A percentile compares a stretch with the other conserved stretches of the same genome.
Evolutionary conservation across 2,329 filamentous ascomycete species (phyloP).

Genomic region (Pseudogymnoascus sp.): DNA sequence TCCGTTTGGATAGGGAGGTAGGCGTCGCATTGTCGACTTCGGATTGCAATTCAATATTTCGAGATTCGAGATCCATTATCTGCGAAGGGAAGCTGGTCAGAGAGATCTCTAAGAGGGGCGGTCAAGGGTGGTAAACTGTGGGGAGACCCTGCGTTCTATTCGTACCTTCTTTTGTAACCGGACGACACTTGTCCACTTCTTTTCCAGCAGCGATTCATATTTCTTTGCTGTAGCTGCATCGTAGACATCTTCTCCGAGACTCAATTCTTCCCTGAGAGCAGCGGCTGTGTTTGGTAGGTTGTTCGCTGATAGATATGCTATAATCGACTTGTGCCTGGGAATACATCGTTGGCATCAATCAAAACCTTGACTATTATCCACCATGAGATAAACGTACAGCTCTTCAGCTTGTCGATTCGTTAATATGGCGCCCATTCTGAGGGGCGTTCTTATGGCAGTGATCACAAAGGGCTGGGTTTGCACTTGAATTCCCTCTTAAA

Average conservation of each 20-base stretch:
- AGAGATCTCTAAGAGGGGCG: neutral
- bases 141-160: constrained; percentile 9
- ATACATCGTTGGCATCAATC: neutral
- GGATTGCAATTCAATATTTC: constrained; percentile 61
- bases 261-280: constrained; percentile 68
- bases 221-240: constrained; percentile 81
- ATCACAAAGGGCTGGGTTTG: neutral
- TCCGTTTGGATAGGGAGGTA: constrained; percentile 62
- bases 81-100: constrained; percentile 35
- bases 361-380: neutral
- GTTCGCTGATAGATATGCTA: constrained; percentile 73
- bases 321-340: constrained; percentile 79
- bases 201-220: constrained; percentile 88
- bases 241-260: constrained; percentile 59
- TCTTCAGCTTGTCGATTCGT: constrained; percentile 6
- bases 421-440: neutral
- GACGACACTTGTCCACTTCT: constrained; percentile 97
- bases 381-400: neutral
- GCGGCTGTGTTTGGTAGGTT: constrained; percentile 62
- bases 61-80: constrained; percentile 89
- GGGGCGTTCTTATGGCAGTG: neutral
- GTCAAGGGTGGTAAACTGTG: neutral
- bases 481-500: constrained; percentile 3
- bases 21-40: constrained; percentile 81
- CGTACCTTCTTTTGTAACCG: constrained; percentile 86